A percentile compares a stretch with the other conserved stretches of the same genome.
These are phyloP conservation scores for Pythium graminicola DNA, from an alignment of 352 stramenopile genomes.

Conservation along the genomic window DNA sequence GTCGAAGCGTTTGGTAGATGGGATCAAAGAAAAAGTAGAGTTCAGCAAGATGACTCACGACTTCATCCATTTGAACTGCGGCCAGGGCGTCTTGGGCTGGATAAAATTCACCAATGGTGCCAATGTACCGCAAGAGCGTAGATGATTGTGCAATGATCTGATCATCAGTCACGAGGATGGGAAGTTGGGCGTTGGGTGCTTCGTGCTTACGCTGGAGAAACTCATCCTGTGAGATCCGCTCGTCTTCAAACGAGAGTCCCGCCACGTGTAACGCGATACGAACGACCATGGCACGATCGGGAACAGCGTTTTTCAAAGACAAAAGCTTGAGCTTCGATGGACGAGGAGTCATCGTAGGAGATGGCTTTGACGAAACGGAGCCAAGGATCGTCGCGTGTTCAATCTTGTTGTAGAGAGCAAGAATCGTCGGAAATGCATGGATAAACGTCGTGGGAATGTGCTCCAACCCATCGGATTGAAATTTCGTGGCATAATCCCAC, in stretches of 20 bases:
- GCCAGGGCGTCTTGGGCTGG: neutral
- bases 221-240: constrained; percentile 22
- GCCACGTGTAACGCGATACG: constrained; percentile 25
- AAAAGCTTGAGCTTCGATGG: constrained; percentile 13
- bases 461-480: constrained; percentile 7
- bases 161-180: constrained; percentile 23
- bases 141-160: constrained; percentile 18
- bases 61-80: constrained; percentile 27
- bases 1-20: constrained; percentile 18
- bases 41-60: constrained; percentile 35
- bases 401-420: constrained; percentile 19
- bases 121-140: constrained; percentile 33
- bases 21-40: constrained; percentile 15
- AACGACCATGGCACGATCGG: constrained; percentile 21
- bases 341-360: no score
- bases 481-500: constrained; percentile 17
- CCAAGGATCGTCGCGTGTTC: neutral
- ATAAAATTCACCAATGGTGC: constrained; percentile 21
- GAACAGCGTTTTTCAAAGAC: constrained; percentile 26
- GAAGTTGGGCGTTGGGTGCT: constrained; percentile 27
- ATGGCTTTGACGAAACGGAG: neutral
- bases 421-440: constrained; percentile 13
- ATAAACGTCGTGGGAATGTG: constrained; percentile 17
- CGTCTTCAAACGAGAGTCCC: constrained; percentile 30
- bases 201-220: constrained; percentile 23